Conservation (phyloP, 2,329 filamentous ascomycete species). For the Penicillium sp. region DNA sequence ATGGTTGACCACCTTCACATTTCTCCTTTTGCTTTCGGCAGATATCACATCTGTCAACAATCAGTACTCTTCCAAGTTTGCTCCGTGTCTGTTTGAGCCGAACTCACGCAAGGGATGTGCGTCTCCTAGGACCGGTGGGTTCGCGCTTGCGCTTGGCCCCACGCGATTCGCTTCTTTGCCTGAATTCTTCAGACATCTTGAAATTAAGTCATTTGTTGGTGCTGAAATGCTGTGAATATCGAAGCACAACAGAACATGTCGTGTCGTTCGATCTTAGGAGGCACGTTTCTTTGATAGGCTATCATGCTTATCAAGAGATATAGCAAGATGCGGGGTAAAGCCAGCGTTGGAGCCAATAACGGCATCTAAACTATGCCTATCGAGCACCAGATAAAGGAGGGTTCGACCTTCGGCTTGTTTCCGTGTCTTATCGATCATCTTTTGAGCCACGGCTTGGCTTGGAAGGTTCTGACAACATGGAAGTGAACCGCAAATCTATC, state of each 20-base stretch:
- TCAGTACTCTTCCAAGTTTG: no score
- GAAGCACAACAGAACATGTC: neutral
- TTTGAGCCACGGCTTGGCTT: neutral
- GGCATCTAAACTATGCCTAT: neutral
- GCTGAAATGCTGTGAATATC: no score
- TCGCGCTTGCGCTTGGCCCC: constrained; percentile 14
- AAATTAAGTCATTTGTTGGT: no score
- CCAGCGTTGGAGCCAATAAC: neutral
- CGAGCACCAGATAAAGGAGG: neutral
- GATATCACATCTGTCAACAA: constrained; percentile 48
- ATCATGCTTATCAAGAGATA: constrained; percentile 4
- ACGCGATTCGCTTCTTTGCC: neutral
- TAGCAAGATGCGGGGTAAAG: constrained; percentile 13
- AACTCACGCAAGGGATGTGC: constrained; percentile 19
- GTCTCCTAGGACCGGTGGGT: constrained; percentile 1
- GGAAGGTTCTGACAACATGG: no score
- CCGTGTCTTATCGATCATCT: neutral
- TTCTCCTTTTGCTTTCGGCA: constrained; percentile 58
- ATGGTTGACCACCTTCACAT: constrained; percentile 56
- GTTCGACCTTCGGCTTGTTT: neutral
- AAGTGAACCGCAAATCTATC: no score
- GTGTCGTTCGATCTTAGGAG: neutral
- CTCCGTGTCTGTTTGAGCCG: no score
- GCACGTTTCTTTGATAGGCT: neutral
- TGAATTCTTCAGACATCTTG: constrained; percentile 7